Conservation (phyloP, 2,329 filamentous ascomycete species). For the Drechmeria coniospora region DNA sequence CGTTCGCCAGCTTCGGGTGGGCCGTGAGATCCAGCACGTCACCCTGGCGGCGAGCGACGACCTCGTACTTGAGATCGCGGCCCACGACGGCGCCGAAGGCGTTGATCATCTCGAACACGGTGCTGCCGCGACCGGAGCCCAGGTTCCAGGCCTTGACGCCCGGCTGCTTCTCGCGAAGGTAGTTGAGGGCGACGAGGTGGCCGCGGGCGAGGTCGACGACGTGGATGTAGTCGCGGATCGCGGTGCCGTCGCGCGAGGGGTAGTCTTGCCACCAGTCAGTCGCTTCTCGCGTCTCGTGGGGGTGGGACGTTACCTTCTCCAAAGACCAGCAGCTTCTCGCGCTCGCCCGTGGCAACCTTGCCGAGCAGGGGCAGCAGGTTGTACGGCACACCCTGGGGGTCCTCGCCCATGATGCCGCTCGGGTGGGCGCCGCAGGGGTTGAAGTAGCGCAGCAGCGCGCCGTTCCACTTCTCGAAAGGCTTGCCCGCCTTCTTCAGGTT, state of each 20-base stretch:
- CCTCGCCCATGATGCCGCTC: constrained; percentile 93
- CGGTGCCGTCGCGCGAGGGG: constrained; percentile 73
- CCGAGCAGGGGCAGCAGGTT: constrained; percentile 89
- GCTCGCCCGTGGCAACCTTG: constrained; percentile 88
- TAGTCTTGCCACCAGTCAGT: too few species aligned
- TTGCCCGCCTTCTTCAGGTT: constrained; percentile 70
- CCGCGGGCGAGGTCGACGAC: constrained; percentile 78
- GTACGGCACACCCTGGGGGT: constrained; percentile 88
- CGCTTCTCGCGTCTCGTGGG: too few species aligned
- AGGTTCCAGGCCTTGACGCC: constrained; percentile 94
- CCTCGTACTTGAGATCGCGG: constrained; percentile 71
- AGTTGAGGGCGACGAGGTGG: constrained; percentile 78
- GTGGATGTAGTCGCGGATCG: constrained; percentile 97
- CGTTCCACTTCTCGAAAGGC: constrained; percentile 74
- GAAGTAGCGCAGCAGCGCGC: constrained; percentile 86
- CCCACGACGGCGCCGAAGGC: constrained; percentile 83
- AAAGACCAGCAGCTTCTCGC: constrained; percentile 87
- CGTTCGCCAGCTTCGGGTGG: constrained; percentile 73
- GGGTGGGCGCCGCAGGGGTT: constrained; percentile 94
- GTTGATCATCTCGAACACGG: constrained; percentile 94
- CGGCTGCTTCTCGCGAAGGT: constrained; percentile 69
- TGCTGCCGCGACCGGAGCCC: constrained; percentile 85
- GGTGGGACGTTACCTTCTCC: constrained; percentile 77
- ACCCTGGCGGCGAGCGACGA: constrained; percentile 66
- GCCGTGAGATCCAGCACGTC: constrained; percentile 93